Base-by-base conservation (phyloP, 495 filamentous ascomycete genomes). In the Trichoderma orchidacearum region DNA sequence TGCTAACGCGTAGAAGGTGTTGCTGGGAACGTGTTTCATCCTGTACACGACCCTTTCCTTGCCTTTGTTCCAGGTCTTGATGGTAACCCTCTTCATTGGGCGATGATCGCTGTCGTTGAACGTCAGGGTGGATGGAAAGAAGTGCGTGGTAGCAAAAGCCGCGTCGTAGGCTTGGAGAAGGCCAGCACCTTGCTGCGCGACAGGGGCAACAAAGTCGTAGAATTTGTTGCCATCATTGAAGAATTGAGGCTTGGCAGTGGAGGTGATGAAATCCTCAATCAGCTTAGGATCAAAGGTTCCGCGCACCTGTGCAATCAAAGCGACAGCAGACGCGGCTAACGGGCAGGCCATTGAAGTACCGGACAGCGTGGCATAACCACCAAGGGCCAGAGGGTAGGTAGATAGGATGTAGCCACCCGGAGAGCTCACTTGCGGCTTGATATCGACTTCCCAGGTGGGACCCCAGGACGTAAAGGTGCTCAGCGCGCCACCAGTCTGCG, bases 281-380 rank as follows among this genome's bases (percentile, higher is more conserved):
- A 64, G 69, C 55, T 66, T 68, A 55, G 75, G 73, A 31, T 77
- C 75, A 52, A 74, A 69, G 55, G 72, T 77, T 8, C 72, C 68
- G 28, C 77, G 73, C 30, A 69, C 71, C 21, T 74, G 67, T 21
- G 70, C 75, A 53, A 81, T 60, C 21, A 83, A 72, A 6, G 80
- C 80, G 56, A 75, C 75, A 57, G 77, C 67, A 29, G 72, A 79
- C 6, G 80, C 80, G 6, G 75, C 72, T 34, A 79, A 66, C 3
- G 80, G 80, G 61, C 78, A 79, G 18, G 80, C 72, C 80, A 83
- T 83, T 25, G 80, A 82, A 1, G 80, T 83, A 32, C 80, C 80
- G 17, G 73, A 77, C 3, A 80, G 67, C 18, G 82, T 70, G 18
- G 70, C 77, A 55, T 82, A 81, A 2, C 72, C 66, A 30, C 80